Base-by-base conservation (phyloP, 257 asterid genomes). In the Solanum piurae region DNA sequence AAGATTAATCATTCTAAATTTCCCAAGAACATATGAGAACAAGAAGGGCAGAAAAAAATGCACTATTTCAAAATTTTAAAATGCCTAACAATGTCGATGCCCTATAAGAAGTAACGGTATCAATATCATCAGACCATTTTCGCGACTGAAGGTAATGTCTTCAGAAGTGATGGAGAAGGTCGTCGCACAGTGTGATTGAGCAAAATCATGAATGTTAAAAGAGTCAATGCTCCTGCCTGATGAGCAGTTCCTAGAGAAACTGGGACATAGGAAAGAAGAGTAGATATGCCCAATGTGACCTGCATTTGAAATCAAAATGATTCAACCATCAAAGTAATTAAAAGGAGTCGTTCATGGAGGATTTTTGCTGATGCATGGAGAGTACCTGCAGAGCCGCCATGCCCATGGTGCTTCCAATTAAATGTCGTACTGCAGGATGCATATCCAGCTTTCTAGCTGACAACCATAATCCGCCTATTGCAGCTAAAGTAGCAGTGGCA, bases 191-290 rank as follows among this genome's bases (percentile, higher is more conserved):
- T 93, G 92, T 97, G 99, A 91, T 93, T 96, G 91, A 97, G 99
- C 89, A 97, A 91, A 88, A 95, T 92, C 98, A 94, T 91, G 16
- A 96, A 89, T 62, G 94, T 93, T 66, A 96, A 71, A 80, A 97
- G 99, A 25, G 98, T 97, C 85, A 96, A 92, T n/a, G 98, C 99
- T 86, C 99, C 99, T 4, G 98, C 99, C 84, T 97, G 99, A 89
- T 97, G 99, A 89, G 98, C 98, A 33, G 95, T 60, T 88, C 98
- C 98, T 25, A 97, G 90, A 23, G 98, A 95, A 44, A 94, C 98
- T 3, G 99, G 99, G 14, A 95, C 99, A 27, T 95, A 95, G 0
- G 96, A 88, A 27, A 97, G 92, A 46, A 97, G 96, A 69, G 98
- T 94, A 9, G 98, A 88, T 91, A 97, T 92, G 44, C 99, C 99